These are phyloP conservation scores for Nicotiana attenuata DNA, from an alignment of 257 asterid species.

Conservation along the genomic window DNA sequence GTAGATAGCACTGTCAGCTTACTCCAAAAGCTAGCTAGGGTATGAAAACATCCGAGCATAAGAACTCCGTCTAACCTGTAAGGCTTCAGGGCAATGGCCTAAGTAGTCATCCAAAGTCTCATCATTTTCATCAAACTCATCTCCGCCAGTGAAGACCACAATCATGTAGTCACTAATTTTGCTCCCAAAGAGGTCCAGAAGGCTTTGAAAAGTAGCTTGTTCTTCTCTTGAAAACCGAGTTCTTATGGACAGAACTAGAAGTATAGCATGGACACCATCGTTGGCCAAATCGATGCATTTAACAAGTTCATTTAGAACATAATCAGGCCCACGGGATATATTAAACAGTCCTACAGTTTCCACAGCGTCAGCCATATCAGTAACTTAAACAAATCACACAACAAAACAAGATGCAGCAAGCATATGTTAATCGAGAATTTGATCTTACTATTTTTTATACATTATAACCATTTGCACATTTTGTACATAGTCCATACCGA, in stretches of 20 bases:
- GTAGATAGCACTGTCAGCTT: too few relatives aligned
- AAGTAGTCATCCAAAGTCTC: slow-evolving; percentile 44
- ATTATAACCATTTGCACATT: too few relatives aligned
- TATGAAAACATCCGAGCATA: not conserved
- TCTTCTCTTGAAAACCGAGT: slow-evolving; percentile 71
- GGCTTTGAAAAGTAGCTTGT: slow-evolving; percentile 50
- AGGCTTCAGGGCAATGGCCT: slow-evolving; percentile 36
- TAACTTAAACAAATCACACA: not conserved
- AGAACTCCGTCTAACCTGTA: slow-evolving; percentile 36
- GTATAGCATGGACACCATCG: slow-evolving; percentile 84
- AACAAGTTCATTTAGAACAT: slow-evolving; percentile 53
- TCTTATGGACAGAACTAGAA: slow-evolving; percentile 62
- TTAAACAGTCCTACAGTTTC: slow-evolving; percentile 55
- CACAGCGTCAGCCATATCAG: not conserved
- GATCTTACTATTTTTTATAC: too few relatives aligned
- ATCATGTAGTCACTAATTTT: slow-evolving; percentile 61
- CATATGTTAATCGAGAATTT: not conserved
- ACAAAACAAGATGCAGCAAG: not conserved
- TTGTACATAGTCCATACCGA: too few relatives aligned
- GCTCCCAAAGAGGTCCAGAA: slow-evolving; percentile 56
- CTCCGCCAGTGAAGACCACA: slow-evolving; percentile 80
- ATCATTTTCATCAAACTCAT: slow-evolving; percentile 61
- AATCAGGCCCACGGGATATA: slow-evolving; percentile 31
- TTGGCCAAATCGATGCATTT: slow-evolving; percentile 65
- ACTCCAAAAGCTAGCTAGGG: not conserved